Percentiles rank a stretch among this genome's conserved stretches.
These are phyloP conservation scores for Diaporthe sp. DNA, from an alignment of 2,329 filamentous ascomycete species.

Conservation along the genomic window DNA sequence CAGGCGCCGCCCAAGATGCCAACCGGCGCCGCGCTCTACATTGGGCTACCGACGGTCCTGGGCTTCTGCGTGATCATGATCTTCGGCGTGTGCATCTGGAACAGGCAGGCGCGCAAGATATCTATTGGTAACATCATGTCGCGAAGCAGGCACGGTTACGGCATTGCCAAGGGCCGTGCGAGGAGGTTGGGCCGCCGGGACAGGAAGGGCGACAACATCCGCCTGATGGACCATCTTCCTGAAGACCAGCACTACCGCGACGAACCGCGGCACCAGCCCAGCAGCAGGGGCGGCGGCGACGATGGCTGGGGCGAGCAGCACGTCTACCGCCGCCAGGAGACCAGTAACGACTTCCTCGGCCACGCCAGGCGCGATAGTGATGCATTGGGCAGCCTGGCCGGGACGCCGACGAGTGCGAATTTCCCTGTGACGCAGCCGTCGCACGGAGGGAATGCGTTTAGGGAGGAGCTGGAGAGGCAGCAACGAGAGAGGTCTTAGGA, in stretches of 20 bases:
- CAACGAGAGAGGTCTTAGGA: slow-evolving; percentile 52
- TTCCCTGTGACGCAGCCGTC: slow-evolving; percentile 51
- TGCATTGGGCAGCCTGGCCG: slow-evolving; percentile 63
- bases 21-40: slow-evolving; percentile 60
- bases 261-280: slow-evolving; percentile 16
- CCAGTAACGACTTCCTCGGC: slow-evolving; percentile 45
- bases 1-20: slow-evolving; percentile 52
- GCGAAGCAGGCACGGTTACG: slow-evolving; percentile 59
- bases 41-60: slow-evolving; percentile 67
- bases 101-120: slow-evolving; percentile 65
- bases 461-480: slow-evolving; percentile 65
- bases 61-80: slow-evolving; percentile 62
- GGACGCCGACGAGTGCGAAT: slow-evolving; percentile 60
- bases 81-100: slow-evolving; percentile 70
- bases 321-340: slow-evolving; percentile 48
- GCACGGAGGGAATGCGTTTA: slow-evolving; percentile 59
- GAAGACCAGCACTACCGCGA: slow-evolving; percentile 47
- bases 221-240: slow-evolving; percentile 57
- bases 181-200: slow-evolving; percentile 54
- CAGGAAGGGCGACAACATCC: slow-evolving; percentile 54
- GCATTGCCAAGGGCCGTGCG: slow-evolving; percentile 52
- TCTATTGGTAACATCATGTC: slow-evolving; percentile 67
- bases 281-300: background rate
- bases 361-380: slow-evolving; percentile 60
- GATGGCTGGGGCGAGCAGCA: slow-evolving; percentile 44